Evolutionary conservation across 2,329 filamentous ascomycete species (phyloP), one percentile per base, ranked within the genome.

Genomic region (Myriosclerotinia duriaeana): DNA sequence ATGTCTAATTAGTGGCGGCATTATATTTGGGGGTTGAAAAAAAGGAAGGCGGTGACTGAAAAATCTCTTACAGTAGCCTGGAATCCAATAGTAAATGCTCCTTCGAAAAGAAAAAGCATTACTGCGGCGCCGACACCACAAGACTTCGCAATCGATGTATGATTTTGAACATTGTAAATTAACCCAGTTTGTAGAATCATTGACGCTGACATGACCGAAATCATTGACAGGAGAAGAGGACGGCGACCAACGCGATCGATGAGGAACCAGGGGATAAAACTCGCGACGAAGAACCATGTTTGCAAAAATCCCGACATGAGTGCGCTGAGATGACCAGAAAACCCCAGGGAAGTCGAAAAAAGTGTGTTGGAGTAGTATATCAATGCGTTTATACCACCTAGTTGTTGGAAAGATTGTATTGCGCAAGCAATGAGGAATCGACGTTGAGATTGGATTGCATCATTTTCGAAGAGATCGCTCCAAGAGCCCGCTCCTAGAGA

Each of bases 181-280:
- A 80, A 72, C 0, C 72, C 78, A 8, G 78, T 76, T 63, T 79
- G 78, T 0, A 80, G 73, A 2, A 76, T 77, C 79, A 81, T 80
- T 15, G 78, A 78, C 0, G 72, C 74, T 0, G 78, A 76, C 78
- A 80, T 80, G 8, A 80, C 46, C 12, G 72, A 75, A 52, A 80
- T 77, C 65, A 80, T 79, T 66, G 78, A 79, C 12, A 92, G 78
- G 84, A 92, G 90, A 68, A 92, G 82, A 72, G 85, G 85, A 17
- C 89, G 83, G 36, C 89, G 86, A 8, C 88, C 88, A 1, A 88
- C 82, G 1, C 86, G 83, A 76, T 83, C 81, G 59, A 83, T 81
- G 1, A 79, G 69, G 7, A 78, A 72, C 46, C 79, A 71, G 2
- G 79, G 77, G 4, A 79, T 75, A n/a, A 78, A 77, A 0, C 78